phyloP scores from a whole-genome alignment of 1,139 yeast species.

The Debaryomyces psychrophilus region DNA sequence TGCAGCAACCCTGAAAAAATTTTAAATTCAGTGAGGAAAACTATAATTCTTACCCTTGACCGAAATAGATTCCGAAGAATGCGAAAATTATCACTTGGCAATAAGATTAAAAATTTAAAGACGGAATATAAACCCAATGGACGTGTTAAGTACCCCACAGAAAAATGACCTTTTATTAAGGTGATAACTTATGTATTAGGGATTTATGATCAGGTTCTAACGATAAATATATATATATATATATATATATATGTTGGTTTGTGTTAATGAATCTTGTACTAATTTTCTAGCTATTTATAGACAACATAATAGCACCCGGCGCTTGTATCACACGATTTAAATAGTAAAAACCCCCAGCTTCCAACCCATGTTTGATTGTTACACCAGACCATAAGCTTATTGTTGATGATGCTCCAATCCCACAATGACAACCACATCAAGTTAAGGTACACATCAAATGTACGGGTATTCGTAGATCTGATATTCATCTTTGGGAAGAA shows the following conservation, averaged over 20 bases:
- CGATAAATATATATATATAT: background rate
- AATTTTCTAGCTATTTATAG: background rate
- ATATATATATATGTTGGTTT: background rate
- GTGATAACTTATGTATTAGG: no score
- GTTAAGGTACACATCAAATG: constrained; percentile 42
- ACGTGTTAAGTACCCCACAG: constrained; percentile 1
- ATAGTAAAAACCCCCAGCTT: constrained; percentile 1
- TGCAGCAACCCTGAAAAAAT: background rate
- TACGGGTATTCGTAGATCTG: constrained; percentile 34
- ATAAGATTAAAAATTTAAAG: background rate
- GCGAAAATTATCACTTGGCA: background rate
- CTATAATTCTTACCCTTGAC: background rate
- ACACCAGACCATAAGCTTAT: constrained; percentile 11
- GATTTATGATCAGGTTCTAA: background rate
- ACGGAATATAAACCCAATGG: background rate
- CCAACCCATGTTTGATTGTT: constrained; percentile 14
- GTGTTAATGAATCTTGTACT: background rate
- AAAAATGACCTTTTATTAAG: constrained; percentile 7
- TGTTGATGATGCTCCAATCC: constrained; percentile 12
- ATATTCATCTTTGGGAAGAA: constrained; percentile 29
- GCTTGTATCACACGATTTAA: constrained; percentile 10
- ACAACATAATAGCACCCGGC: constrained; percentile 13
- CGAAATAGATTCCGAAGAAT: constrained; percentile 5
- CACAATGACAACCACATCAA: constrained; percentile 10
- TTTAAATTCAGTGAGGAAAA: background rate